Evolutionary conservation across 2,329 filamentous ascomycete species (phyloP), one percentile per base, ranked within the genome.

Genomic region (Clonostachys chloroleuca): DNA sequence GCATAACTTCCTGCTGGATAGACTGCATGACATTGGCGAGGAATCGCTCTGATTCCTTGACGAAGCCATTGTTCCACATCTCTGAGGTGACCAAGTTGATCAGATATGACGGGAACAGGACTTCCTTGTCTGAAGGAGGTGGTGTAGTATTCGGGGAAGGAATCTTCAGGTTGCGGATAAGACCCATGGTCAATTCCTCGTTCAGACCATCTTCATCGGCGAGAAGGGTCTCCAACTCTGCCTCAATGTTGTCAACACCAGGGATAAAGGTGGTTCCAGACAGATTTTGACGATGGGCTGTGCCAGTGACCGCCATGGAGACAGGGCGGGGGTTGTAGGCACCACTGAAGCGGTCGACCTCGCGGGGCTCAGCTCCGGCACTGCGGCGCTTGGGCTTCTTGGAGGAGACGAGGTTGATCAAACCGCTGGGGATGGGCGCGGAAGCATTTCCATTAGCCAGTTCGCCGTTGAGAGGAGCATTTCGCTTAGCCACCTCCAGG

Each of bases 21-120:
- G 92, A 96, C 70, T 97, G 94, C 94, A 99, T 99, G 54, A 99
- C 94, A 60, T 97, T 99, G 62, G 94, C 94, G 52, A 99, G 78
- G 81, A 99, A 99, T 47, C 92, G 88, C 71, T 99, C 94, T 5
- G 94, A 97, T 70, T 99, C 94, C 75, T 99, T 99, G 59, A 99
- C 94, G 63, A 96, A 99, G 42, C 94, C 94, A 60, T 99, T 99
- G 75, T 99, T 99, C 94, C 94, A 99, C 94, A 99, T 99, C 74
- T 99, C 94, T 14, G 92, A 97, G 12, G 94, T 99, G 53, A 99
- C 94, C 51, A 99, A 79, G 69, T 99, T 99, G 76, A 99, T 99
- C 58, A 99, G 84, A 67, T 97, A 99, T 10, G 94, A 92, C 34
- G 94, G 94, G 85, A 99, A 99, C 45, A 99, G 78, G 18, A 99